phyloP scores from a whole-genome alignment of 495 filamentous ascomycete genomes.

The Tuber magnatum region DNA sequence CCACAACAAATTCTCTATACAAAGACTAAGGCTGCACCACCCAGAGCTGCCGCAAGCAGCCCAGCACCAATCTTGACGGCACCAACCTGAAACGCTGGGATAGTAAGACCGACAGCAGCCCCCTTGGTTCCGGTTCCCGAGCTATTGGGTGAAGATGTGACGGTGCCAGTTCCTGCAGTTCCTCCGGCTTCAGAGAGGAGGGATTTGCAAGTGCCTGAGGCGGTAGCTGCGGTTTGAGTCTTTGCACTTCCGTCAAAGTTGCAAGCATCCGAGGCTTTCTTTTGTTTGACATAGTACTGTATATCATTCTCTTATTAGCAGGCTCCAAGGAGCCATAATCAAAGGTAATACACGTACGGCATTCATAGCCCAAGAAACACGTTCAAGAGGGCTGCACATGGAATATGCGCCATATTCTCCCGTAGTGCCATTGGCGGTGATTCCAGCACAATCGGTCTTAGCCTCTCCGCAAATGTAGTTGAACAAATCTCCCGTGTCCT shows the following conservation, averaged over 20 bases:
- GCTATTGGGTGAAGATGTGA: slow-evolving; percentile 51
- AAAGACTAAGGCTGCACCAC: slow-evolving; percentile 27
- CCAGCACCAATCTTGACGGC: slow-evolving; percentile 32
- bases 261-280: slow-evolving; percentile 55
- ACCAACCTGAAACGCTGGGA: slow-evolving; percentile 27
- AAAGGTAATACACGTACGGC: slow-evolving; percentile 33
- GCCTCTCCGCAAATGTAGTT: slow-evolving; percentile 59
- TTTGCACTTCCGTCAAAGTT: slow-evolving; percentile 64
- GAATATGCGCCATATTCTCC: slow-evolving; percentile 81
- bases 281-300: slow-evolving; percentile 65
- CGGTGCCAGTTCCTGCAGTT: slow-evolving; percentile 55
- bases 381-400: slow-evolving; percentile 73
- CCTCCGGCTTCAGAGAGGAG: slow-evolving; percentile 58
- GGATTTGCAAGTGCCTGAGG: slow-evolving; percentile 49
- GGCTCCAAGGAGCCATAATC: not conserved
- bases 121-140: slow-evolving; percentile 47
- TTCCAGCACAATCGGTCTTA: slow-evolving; percentile 59
- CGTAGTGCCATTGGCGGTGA: slow-evolving; percentile 59
- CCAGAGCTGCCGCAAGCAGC: slow-evolving; percentile 29
- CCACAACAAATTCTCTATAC: not conserved
- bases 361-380: slow-evolving; percentile 76
- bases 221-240: slow-evolving; percentile 44
- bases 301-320: slow-evolving; percentile 4
- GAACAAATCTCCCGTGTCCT: slow-evolving; percentile 62
- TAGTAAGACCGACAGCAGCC: slow-evolving; percentile 41